phyloP scores from a whole-genome alignment of 192 early-diverging fungal genomes.

The Entomortierella beljakovae region DNA sequence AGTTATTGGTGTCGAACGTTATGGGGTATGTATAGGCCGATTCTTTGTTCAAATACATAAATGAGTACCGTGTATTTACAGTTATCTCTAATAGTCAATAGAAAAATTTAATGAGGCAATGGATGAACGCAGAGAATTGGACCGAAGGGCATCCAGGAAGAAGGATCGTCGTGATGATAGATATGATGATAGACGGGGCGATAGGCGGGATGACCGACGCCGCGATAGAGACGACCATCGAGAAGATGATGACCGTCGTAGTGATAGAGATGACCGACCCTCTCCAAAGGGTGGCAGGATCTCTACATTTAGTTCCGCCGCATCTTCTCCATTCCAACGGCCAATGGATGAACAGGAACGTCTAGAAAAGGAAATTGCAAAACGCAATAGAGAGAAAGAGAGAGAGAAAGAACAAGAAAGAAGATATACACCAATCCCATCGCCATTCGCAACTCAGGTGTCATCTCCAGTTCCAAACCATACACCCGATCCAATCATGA shows the following conservation, averaged over 20 bases:
- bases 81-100: constrained; percentile 63
- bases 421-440: constrained; percentile 40
- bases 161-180: constrained; percentile 18
- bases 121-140: constrained; percentile 72
- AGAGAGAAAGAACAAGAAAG: constrained; percentile 39
- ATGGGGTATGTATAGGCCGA: constrained; percentile 61
- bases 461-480: constrained; percentile 45
- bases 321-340: constrained; percentile 48
- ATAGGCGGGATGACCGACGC: constrained; percentile 14
- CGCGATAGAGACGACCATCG: constrained; percentile 10
- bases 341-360: constrained; percentile 51
- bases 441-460: constrained; percentile 49
- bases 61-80: not conserved
- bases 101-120: constrained; percentile 74
- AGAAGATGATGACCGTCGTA: constrained; percentile 10
- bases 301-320: constrained; percentile 46
- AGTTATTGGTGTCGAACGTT: constrained; percentile 78
- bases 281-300: constrained; percentile 30
- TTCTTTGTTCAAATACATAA: not conserved
- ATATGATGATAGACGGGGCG: constrained; percentile 13
- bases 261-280: constrained; percentile 20
- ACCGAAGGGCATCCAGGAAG: constrained; percentile 44
- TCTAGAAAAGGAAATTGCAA: constrained; percentile 36
- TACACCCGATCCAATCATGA: constrained; percentile 17
- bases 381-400: constrained; percentile 31